Conservation (phyloP, 805 yeast species). For the Metschnikowia kofuensis region DNA sequence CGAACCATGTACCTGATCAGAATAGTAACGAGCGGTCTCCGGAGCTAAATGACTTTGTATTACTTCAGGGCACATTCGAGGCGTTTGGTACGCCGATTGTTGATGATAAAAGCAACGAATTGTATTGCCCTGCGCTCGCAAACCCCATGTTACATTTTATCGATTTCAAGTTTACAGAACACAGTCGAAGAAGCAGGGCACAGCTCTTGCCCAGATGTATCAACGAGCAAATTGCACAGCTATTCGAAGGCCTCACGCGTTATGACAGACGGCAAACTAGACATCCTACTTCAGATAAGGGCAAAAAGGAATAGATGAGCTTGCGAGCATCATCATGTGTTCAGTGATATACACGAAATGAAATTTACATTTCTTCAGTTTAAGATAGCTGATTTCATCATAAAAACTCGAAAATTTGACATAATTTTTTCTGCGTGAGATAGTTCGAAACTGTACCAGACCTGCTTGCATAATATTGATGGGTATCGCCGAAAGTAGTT, state of each 20-base stretch:
- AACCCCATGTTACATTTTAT: conserved; percentile 28
- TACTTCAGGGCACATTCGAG: conserved; percentile 52
- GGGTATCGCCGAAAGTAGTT: too few species aligned
- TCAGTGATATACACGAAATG: too few species aligned
- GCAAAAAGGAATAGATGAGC: too few species aligned
- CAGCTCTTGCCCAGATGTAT: conserved; percentile 37
- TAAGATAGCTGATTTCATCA: too few species aligned
- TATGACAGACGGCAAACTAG: conserved; percentile 7
- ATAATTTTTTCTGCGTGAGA: too few species aligned
- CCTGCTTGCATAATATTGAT: too few species aligned
- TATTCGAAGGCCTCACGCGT: conserved; percentile 13
- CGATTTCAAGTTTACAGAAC: conserved; percentile 22
- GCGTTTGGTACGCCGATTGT: conserved; percentile 63
- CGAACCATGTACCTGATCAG: conserved; percentile 31
- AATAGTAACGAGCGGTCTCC: conserved; percentile 28
- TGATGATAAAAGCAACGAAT: conserved; percentile 11
- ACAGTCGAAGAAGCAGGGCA: conserved; percentile 15
- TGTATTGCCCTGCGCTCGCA: conserved; percentile 38
- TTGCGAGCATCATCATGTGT: too few species aligned
- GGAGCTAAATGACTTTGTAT: conserved; percentile 51
- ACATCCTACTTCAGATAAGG: too few species aligned
- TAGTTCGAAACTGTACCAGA: too few species aligned
- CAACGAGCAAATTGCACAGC: conserved; percentile 6
- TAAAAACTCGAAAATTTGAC: too few species aligned
- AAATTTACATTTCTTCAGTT: too few species aligned